These are phyloP conservation scores for Melaleuca alternifolia DNA, from an alignment of 345 rosid genomes.

Conservation along the genomic window DNA sequence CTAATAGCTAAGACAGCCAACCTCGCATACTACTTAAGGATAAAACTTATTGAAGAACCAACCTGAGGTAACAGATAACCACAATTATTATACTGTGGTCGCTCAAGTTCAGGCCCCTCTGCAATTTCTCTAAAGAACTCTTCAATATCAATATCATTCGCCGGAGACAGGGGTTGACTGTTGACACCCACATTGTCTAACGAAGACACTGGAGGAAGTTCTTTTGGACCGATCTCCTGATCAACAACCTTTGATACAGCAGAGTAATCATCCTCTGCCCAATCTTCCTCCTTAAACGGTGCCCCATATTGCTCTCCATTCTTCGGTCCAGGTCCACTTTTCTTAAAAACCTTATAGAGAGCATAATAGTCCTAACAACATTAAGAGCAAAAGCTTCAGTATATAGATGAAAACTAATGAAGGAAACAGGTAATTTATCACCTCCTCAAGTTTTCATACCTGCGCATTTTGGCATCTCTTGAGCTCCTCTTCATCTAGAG, in stretches of 20 bases:
- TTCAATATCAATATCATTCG: conserved; percentile 39
- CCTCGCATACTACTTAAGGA: neutral
- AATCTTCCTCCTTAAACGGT: conserved; percentile 80
- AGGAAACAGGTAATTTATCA: neutral
- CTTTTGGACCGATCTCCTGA: conserved; percentile 10
- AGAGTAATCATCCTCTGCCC: conserved; percentile 46
- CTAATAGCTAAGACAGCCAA: neutral
- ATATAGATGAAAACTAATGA: neutral
- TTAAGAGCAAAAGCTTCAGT: neutral
- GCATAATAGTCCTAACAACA: conserved; percentile 48
- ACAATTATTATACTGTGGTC: neutral
- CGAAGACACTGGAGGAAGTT: conserved; percentile 13
- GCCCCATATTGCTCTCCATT: conserved; percentile 98
- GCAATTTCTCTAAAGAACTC: conserved; percentile 30
- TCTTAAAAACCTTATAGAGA: conserved; percentile 73
- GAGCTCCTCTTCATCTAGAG: conserved; percentile 68
- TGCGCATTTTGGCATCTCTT: conserved; percentile 48
- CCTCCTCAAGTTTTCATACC: conserved; percentile 22
- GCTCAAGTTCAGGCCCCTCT: conserved; percentile 19
- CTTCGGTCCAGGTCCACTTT: conserved; percentile 95
- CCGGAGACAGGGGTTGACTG: conserved; percentile 8
- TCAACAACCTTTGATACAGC: conserved; percentile 4
- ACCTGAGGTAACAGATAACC: conserved; percentile 16
- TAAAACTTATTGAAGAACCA: neutral
- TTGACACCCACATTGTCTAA: conserved; percentile 6